Evolutionary conservation across 306 rosid genomes (phyloP).

Genomic region (Arachis stenosperma): DNA sequence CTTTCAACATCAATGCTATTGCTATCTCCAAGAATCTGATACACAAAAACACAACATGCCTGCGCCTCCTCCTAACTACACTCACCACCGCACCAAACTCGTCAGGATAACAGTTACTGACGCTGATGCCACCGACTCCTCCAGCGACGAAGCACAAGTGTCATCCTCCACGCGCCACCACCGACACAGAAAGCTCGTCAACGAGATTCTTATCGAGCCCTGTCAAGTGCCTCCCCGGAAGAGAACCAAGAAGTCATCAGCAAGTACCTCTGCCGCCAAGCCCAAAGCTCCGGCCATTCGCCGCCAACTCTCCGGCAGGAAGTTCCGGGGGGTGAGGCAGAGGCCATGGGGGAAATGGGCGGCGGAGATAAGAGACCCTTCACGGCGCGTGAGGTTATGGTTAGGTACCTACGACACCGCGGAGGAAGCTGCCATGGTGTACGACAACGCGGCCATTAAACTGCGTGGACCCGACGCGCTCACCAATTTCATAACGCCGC

Average conservation of each 20-base stretch:
- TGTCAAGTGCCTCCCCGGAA: conserved; percentile 43
- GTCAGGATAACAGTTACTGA: conserved; percentile 59
- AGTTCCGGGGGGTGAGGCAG: conserved; percentile 92
- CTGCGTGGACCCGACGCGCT: conserved; percentile 93
- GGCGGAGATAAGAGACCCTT: conserved; percentile 94
- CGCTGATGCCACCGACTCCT: conserved; percentile 82
- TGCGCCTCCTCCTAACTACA: conserved; percentile 44
- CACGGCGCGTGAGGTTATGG: conserved; percentile 89
- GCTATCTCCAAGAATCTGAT: conserved; percentile 39
- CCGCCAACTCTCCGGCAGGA: conserved; percentile 43
- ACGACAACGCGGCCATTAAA: conserved; percentile 93
- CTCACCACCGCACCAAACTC: conserved; percentile 61
- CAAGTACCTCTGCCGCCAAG: background rate
- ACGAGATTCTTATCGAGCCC: conserved; percentile 67
- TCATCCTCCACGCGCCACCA: conserved; percentile 41
- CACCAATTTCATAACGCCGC: conserved; percentile 72
- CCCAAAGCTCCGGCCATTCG: conserved; percentile 21
- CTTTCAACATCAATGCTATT: conserved; percentile 55
- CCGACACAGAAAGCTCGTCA: conserved; percentile 61
- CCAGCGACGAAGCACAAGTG: conserved; percentile 73
- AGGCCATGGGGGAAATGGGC: conserved; percentile 99
- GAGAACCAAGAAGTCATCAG: conserved; percentile 20
- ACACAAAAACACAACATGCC: conserved; percentile 28
- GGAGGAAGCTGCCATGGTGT: conserved; percentile 92
- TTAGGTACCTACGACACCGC: conserved; percentile 92